Base-by-base conservation (phyloP, 352 stramenopile species). In the Peronospora farinosa region DNA sequence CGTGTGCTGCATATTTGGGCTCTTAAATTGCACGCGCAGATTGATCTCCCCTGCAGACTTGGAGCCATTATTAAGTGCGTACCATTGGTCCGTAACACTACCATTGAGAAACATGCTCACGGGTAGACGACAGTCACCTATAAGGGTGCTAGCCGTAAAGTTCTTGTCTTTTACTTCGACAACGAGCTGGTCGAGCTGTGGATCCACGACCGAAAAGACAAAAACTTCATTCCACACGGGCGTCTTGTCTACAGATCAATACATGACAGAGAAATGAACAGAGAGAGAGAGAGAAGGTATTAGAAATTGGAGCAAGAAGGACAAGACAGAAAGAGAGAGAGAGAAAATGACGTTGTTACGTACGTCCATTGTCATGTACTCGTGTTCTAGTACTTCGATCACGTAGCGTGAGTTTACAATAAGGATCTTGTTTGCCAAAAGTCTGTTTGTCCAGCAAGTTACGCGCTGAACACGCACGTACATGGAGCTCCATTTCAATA, bases 101-200 rank as follows among this genome's bases (percentile, higher is more conserved):
- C 81, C 78, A 28, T 63, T 56, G 35, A 84, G 50, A 27, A 92
- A 89, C 68, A 85, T 88, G 51, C 69, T 89, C 31, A 92, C 45
- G 16, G 77, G 78, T 17, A 92, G 65, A 13, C 70, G 70, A 38
- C 69, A 73, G 50, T 85, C 74, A n/a, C 81, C 81, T 40, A 92
- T 92, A 28, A 89, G 67, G 10, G 63, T 70, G 47, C 78, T 88
- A 42, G 74, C 62, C 13, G 77, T 87, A 42, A 88, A 88, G 55
- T 88, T 92, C 60, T 88, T 88, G 72, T 92, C 79, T 61, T 88
- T 88, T 52, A 92, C 76, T 46, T 88, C 60, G 33, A 92, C 65
- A 37, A 73, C 52, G 47, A 92, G 55, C 60, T 89, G 73, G 46
- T 88, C 78, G 36, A 85, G 56, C 54, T 92, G 75, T 37, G 76